A percentile compares a stretch with the other conserved stretches of the same genome.
Evolutionary conservation across 1,139 yeast genomes (phyloP).

Genomic region (Suhomyces bokatorum): DNA sequence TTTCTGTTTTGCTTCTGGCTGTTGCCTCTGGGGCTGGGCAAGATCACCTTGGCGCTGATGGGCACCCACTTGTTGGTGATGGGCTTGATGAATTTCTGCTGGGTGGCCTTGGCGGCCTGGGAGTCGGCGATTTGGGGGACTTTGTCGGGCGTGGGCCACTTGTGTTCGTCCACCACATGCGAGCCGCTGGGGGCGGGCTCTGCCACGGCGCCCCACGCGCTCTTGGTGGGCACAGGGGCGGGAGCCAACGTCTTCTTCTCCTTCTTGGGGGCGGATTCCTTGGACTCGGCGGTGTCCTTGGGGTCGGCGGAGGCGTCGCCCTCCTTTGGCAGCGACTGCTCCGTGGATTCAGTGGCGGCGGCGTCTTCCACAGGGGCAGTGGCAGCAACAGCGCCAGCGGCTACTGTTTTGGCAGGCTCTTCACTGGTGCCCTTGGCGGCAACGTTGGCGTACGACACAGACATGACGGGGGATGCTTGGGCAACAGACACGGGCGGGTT

Average conservation of each 20-base stretch:
- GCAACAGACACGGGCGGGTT: background rate
- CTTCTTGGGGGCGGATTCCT: conserved; percentile 19
- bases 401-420: conserved; percentile 10
- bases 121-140: conserved; percentile 25
- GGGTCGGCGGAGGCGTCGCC: conserved; percentile 3
- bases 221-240: conserved; percentile 72
- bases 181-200: conserved; percentile 22
- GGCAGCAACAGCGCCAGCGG: too few relatives aligned
- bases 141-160: conserved; percentile 62
- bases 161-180: conserved; percentile 43
- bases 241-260: conserved; percentile 57
- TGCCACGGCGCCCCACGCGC: conserved; percentile 62
- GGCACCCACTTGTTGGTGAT: conserved; percentile 88
- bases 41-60: conserved; percentile 70
- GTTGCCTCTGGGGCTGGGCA: conserved; percentile 37
- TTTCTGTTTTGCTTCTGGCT: conserved; percentile 33
- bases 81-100: conserved; percentile 53
- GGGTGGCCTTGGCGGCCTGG: conserved; percentile 33
- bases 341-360: conserved; percentile 10
- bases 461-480: conserved; percentile 7
- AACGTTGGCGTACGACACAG: conserved; percentile 42
- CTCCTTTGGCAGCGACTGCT: conserved; percentile 3
- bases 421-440: conserved; percentile 34
- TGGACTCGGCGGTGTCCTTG: conserved; percentile 10
- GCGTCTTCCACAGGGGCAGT: conserved; percentile 11